Evolutionary conservation across 495 filamentous ascomycete species (phyloP), one percentile per base, ranked within the genome.

Genomic region (Chaetomidium leptoderma): DNA sequence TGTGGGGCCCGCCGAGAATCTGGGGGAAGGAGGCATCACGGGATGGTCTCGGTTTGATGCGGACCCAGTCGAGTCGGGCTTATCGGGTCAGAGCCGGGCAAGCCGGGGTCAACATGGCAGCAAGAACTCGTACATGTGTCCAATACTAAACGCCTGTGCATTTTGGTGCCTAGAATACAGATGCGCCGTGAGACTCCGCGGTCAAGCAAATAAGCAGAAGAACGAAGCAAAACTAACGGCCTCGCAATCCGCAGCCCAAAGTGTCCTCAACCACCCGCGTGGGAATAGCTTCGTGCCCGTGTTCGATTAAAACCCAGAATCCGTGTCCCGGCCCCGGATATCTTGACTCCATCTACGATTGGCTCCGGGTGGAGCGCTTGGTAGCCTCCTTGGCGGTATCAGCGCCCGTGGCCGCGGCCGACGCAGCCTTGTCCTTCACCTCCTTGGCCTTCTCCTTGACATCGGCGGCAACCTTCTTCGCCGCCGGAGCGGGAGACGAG

Each of bases 361-460:
- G 66, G 72, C 74, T 79, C 62, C 76, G 68, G 46, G 77, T 78
- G 42, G 72, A 53, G 52, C 80, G 76, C 76, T 83, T 83, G 69
- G 64, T 80, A 19, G 81, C 74, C 37, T 77, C 76, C 76, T 87
- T 88, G 59, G 73, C 81, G 26, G 83, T 80, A 57, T 91, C 87
- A 44, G 82, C 78, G 47, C 85, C 81, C 55, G 83, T 81, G 52
- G 83, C 70, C 62, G 81, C 78, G 57, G 86, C 87, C 73, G 88
- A 83, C 5, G 81, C 81, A 32, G 80, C 80, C 82, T 95, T 90
- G 76, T 91, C 90, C 84, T 93, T 93, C 62, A 76, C 78, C 53
- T 85, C 83, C 62, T 76, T 76, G 23, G 84, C 88, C 62, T 84
- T 78, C 59, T 84, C 82, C 84, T 92, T 92, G 55, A 78, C 83